Evolutionary conservation across 75 land plant species (phyloP), one percentile per base, ranked within the genome.

Genomic region (Cunninghamia lanceolata): DNA sequence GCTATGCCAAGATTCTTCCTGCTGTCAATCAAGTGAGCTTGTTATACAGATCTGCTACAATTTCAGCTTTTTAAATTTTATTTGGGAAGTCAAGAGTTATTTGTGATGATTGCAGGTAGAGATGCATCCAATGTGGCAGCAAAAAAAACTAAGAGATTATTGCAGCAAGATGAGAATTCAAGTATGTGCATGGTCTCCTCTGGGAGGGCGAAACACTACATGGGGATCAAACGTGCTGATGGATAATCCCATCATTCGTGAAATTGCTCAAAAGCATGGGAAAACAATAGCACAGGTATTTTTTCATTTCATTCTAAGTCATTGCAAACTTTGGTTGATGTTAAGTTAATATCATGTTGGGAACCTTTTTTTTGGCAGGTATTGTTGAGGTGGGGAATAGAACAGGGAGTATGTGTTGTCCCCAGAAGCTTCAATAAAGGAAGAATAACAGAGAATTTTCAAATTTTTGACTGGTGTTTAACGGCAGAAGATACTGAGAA

Each of bases 1-100:
- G 88, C 15, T 17, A 71, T 80, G 95, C 94, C 9, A 88, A 83
- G 43, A 90, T 92, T 34, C 90, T 89, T 45, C 96, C 96, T n/a
- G 93, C 96, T 47, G 92, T 89, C 30, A 93, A 96, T 82, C 97
- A 94, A 87, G 97, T 93, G 59, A 39, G 9, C 30, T 68, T 68
- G 71, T 68, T 68, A n/a, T 25, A 66, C 0, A 68, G 7, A 4
- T 68, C 3, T 25, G n/a, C 30, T 28, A n/a, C 9, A 7, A 68
- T 68, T n/a, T 53, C 19, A 53, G 19, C 56, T 53, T 53, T 53
- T 53, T 4, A 4, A 16, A 53, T 16, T 3, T 53, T 53, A 53
- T 53, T 53, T 53, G 25, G 63, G 63, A 56, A 56, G 4, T 56
- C 2, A 50, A 50, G 15, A 56, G 1, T 56, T 56, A 56, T 56